These are phyloP conservation scores for Cerioporus squamosus DNA, from an alignment of 1,284 basidiomycete species.

Conservation along the genomic window DNA sequence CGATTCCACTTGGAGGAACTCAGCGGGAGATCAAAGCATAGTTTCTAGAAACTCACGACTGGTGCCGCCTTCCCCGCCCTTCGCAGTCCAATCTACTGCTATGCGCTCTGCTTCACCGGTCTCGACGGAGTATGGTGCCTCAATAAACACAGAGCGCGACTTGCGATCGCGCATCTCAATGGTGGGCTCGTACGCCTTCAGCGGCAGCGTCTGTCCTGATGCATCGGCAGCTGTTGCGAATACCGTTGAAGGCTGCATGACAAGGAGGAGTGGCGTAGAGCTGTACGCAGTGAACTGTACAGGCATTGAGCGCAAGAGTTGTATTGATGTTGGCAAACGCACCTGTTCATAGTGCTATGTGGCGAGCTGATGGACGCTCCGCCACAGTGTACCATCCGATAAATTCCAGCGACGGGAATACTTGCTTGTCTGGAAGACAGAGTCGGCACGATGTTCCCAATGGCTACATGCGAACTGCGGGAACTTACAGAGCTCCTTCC, in stretches of 20 bases:
- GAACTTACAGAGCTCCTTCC: conserved; percentile 87
- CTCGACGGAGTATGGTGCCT: conserved; percentile 86
- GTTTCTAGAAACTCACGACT: conserved; percentile 56
- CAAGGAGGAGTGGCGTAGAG: conserved; percentile 76
- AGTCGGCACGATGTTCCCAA: background rate
- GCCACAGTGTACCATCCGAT: conserved; percentile 97
- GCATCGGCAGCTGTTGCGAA: conserved; percentile 56
- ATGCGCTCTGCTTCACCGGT: conserved; percentile 98
- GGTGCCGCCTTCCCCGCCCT: conserved; percentile 84
- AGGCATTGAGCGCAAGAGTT: conserved; percentile 2
- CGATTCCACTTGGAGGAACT: conserved; percentile 70
- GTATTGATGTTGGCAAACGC: conserved; percentile 16
- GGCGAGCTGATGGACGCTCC: conserved; percentile 66
- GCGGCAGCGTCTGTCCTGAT: conserved; percentile 74
- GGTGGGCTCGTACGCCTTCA: conserved; percentile 89
- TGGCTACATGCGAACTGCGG: too few species aligned
- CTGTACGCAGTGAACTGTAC: conserved; percentile 72
- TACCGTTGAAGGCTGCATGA: conserved; percentile 63
- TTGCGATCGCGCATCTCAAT: conserved; percentile 81
- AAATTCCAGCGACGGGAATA: conserved; percentile 95
- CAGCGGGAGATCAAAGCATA: background rate
- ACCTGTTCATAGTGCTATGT: conserved; percentile 86
- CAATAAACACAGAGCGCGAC: conserved; percentile 81
- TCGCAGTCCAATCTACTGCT: conserved; percentile 94
- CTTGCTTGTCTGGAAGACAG: conserved; percentile 82